Conservation (phyloP, 805 yeast genomes). For the Citeromyces matritensis region DNA sequence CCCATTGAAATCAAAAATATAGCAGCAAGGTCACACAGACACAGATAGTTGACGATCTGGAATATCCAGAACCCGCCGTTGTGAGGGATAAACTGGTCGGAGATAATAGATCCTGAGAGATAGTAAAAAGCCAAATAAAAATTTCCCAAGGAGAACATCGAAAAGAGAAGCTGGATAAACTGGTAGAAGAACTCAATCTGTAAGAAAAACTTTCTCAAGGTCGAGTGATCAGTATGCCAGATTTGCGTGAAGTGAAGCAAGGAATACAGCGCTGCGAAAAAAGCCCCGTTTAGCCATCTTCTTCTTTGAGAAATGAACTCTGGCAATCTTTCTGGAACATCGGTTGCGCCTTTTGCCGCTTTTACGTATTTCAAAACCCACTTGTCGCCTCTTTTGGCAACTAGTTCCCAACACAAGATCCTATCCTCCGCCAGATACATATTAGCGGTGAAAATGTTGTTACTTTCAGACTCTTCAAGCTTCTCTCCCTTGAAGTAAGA, state of each 20-base stretch:
- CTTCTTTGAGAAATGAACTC: slow-evolving; percentile 93
- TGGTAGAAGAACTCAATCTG: slow-evolving; percentile 87
- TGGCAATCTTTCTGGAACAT: slow-evolving; percentile 89
- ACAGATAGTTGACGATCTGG: slow-evolving; percentile 72
- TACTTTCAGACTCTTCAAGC: slow-evolving; percentile 11
- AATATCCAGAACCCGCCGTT: slow-evolving; percentile 75
- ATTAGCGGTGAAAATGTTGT: slow-evolving; percentile 74
- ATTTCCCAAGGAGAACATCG: slow-evolving; percentile 86
- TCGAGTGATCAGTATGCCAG: slow-evolving; percentile 81
- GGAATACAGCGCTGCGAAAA: slow-evolving; percentile 90
- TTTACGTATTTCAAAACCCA: slow-evolving; percentile 90
- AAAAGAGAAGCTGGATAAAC: slow-evolving; percentile 61
- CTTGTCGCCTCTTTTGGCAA: slow-evolving; percentile 67
- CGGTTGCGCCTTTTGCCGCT: slow-evolving; percentile 91
- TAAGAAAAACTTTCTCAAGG: slow-evolving; percentile 62
- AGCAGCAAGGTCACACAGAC: slow-evolving; percentile 72
- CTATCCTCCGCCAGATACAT: slow-evolving; percentile 97
- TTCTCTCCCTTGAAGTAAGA: slow-evolving; percentile 84
- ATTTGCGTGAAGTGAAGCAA: slow-evolving; percentile 75
- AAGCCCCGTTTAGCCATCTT: slow-evolving; percentile 96
- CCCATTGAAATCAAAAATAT: slow-evolving; percentile 91
- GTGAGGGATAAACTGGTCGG: slow-evolving; percentile 29
- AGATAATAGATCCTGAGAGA: slow-evolving; percentile 72
- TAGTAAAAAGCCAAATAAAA: slow-evolving; percentile 88
- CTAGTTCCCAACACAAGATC: slow-evolving; percentile 90